Conservation (phyloP, 2,329 filamentous ascomycete genomes). For the Talaromyces funiculosus region DNA sequence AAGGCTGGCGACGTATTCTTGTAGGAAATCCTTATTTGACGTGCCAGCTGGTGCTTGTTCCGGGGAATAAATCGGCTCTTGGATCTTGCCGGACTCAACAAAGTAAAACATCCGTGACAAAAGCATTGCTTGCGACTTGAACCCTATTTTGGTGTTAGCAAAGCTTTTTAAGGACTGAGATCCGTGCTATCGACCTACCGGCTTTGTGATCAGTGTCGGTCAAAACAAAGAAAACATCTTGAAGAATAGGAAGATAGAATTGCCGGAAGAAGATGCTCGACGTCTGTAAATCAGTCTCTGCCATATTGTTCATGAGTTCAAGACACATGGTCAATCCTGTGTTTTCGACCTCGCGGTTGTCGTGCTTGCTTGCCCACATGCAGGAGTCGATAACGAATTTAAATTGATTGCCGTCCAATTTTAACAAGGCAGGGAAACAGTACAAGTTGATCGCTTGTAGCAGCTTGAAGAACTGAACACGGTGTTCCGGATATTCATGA, state of each 20-base stretch:
- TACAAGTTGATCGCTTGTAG: conserved; percentile 92
- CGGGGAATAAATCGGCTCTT: conserved; percentile 79
- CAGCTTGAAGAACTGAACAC: conserved; percentile 99
- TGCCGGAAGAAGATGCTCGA: conserved; percentile 96
- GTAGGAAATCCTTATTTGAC: conserved; percentile 83
- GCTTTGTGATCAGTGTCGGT: conserved; percentile 98
- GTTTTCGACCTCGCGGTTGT: conserved; percentile 95
- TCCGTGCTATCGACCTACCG: conserved; percentile 38
- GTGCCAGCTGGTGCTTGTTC: conserved; percentile 81
- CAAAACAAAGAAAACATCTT: conserved; percentile 97
- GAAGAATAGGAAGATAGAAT: conserved; percentile 91
- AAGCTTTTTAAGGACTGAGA: neutral
- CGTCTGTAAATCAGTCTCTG: conserved; percentile 78
- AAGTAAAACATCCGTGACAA: conserved; percentile 96
- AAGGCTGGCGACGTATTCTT: conserved; percentile 77
- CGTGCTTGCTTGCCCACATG: conserved; percentile 99
- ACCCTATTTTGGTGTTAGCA: conserved; percentile 47
- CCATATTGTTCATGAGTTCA: conserved; percentile 95
- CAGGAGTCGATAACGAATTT: conserved; percentile 99
- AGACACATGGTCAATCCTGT: conserved; percentile 97
- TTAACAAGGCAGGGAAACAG: conserved; percentile 91
- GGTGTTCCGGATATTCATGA: conserved; percentile 96
- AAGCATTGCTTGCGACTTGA: conserved; percentile 94
- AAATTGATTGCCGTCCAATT: conserved; percentile 93
- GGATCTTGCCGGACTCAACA: conserved; percentile 82